Evolutionary conservation across 2,329 filamentous ascomycete genomes (phyloP).

Genomic region (Metarhizium anisopliae): DNA sequence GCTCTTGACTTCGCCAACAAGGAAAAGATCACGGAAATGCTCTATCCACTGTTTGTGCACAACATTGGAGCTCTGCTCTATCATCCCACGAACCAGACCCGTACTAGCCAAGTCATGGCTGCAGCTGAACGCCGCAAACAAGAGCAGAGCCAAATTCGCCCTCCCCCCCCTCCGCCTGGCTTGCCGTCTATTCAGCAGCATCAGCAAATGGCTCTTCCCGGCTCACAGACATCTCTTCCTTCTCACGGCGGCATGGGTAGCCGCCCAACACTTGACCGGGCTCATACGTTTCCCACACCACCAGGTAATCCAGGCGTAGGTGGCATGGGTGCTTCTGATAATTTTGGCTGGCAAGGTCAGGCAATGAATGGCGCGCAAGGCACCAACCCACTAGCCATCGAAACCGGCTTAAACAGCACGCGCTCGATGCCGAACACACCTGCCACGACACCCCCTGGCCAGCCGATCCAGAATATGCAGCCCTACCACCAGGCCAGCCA

Average conservation of each 20-base stretch:
- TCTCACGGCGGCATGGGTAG: constrained; percentile 60
- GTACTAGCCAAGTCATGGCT: constrained; percentile 80
- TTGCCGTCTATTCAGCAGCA: constrained; percentile 63
- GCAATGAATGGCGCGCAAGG: constrained; percentile 54
- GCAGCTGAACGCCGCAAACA: constrained; percentile 71
- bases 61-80: constrained; percentile 92
- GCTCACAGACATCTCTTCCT: constrained; percentile 44
- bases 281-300: constrained; percentile 89
- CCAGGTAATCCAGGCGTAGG: constrained; percentile 80
- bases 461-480: constrained; percentile 64
- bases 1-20: constrained; percentile 99
- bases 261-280: constrained; percentile 73
- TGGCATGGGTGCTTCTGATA: constrained; percentile 65
- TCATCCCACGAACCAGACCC: constrained; percentile 79
- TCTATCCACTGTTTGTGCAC: constrained; percentile 95
- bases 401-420: constrained; percentile 65
- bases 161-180: constrained; percentile 37
- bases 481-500: constrained; percentile 61
- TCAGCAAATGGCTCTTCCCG: constrained; percentile 54
- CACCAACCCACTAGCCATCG: constrained; percentile 68
- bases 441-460: constrained; percentile 76
- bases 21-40: constrained; percentile 93
- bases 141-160: constrained; percentile 57
- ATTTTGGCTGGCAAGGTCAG: constrained; percentile 67
- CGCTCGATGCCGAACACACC: constrained; percentile 88